A percentile compares a stretch with the other conserved stretches of the same genome.
These are phyloP conservation scores for Candida tetrigidarum DNA, from an alignment of 1,139 yeast genomes.

Conservation along the genomic window DNA sequence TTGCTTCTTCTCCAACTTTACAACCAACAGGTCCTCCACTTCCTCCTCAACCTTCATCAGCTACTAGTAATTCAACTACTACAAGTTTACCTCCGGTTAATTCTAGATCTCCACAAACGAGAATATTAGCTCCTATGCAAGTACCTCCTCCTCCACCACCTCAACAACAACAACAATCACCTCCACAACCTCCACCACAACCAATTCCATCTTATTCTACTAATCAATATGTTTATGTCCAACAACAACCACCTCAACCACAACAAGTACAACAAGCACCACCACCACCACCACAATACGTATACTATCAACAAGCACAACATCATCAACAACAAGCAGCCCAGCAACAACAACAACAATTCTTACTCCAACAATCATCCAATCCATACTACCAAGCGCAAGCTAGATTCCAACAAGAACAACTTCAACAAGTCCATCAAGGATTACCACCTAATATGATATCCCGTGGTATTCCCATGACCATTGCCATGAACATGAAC, in stretches of 20 bases:
- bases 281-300: not conserved
- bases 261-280: slow-evolving; percentile 1
- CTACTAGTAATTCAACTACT: too few species aligned
- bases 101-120: not conserved
- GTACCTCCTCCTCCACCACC: not conserved
- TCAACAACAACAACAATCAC: not conserved
- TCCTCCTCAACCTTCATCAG: not conserved
- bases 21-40: not conserved
- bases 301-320: not conserved
- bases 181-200: not conserved
- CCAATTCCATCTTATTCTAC: not conserved
- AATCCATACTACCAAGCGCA: slow-evolving; percentile 2
- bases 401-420: not conserved
- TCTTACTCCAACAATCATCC: not conserved
- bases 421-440: slow-evolving; percentile 3
- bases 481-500: too few species aligned
- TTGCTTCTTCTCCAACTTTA: not conserved
- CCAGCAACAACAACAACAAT: slow-evolving; percentile 4
- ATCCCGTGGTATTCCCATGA: too few species aligned
- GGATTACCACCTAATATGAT: not conserved
- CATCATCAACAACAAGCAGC: slow-evolving; percentile 2
- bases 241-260: not conserved
- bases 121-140: slow-evolving; percentile 5
- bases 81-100: not conserved
- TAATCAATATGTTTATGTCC: slow-evolving; percentile 1